Evolutionary conservation across 75 land plant genomes (phyloP).

Genomic region (Adiantum capillusveneris): DNA sequence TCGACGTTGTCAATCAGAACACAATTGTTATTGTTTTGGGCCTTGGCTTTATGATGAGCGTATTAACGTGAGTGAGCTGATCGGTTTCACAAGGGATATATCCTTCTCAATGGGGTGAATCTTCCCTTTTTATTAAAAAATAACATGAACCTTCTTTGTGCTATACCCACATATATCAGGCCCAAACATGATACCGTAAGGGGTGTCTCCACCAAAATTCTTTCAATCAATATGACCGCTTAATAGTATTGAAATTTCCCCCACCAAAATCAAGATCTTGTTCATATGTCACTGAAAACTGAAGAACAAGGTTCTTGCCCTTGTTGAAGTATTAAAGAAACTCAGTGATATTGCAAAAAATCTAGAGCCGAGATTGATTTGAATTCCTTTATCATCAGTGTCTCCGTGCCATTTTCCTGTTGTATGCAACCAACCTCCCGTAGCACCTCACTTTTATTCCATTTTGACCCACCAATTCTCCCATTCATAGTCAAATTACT

Average conservation of each 20-base stretch:
- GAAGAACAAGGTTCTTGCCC: slow-evolving; percentile 45
- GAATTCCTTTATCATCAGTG: too few relatives aligned
- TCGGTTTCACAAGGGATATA: slow-evolving; percentile 55
- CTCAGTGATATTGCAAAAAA: slow-evolving; percentile 48
- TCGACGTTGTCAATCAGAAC: slow-evolving; percentile 52
- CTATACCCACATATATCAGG: slow-evolving; percentile 65
- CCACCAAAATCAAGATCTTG: slow-evolving; percentile 63
- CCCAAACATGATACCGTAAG: slow-evolving; percentile 72
- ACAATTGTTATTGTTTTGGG: slow-evolving; percentile 49
- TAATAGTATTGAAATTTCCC: slow-evolving; percentile 50
- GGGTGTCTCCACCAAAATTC: slow-evolving; percentile 50
- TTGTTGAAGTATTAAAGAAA: slow-evolving; percentile 44
- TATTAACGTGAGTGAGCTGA: slow-evolving; percentile 65
- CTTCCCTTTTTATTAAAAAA: slow-evolving; percentile 37
- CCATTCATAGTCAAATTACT: too few relatives aligned
- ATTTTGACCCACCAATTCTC: too few relatives aligned
- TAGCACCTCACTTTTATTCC: too few relatives aligned
- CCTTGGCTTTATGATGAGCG: slow-evolving; percentile 47
- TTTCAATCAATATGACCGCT: slow-evolving; percentile 47
- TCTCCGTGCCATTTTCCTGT: too few relatives aligned
- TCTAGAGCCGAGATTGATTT: slow-evolving; percentile 41
- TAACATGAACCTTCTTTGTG: slow-evolving; percentile 58
- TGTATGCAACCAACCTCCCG: too few relatives aligned
- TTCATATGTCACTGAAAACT: slow-evolving; percentile 55
- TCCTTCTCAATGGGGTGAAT: slow-evolving; percentile 52